Conservation (phyloP, 78 protist species). For the slime mould (Dictyostelium discoideum) region DNA sequence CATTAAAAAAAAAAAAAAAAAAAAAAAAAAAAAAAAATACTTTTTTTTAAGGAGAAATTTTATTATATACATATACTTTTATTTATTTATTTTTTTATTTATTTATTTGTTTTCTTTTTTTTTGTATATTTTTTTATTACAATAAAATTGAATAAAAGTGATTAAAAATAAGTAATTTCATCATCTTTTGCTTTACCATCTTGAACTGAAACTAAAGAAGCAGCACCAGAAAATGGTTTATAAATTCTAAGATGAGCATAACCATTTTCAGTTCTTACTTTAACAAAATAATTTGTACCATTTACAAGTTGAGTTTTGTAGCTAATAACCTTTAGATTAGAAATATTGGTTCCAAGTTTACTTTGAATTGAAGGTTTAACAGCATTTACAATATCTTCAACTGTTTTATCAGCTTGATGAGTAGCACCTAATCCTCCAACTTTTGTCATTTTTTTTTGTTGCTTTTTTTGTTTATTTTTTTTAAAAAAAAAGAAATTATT, state of each 20-base stretch:
- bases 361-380: not conserved
- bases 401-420: not conserved
- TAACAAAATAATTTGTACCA: slow-evolving; percentile 55
- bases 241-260: slow-evolving; percentile 25
- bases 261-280: slow-evolving; percentile 18
- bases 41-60: no score
- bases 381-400: not conserved
- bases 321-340: not conserved
- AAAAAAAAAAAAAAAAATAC: no score
- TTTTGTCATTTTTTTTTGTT: not conserved
- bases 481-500: no score
- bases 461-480: no score
- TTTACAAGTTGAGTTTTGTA: slow-evolving; percentile 13
- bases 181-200: not conserved
- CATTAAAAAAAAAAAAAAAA: no score
- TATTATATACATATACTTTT: no score
- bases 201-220: not conserved
- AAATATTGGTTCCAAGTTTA: not conserved
- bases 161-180: not conserved
- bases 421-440: not conserved
- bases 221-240: not conserved
- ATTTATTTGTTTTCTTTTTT: no score
- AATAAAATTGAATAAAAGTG: no score
- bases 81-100: no score
- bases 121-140: no score